Percentiles rank a stretch among this genome's conserved stretches.
phyloP scores from a whole-genome alignment of 2,329 filamentous ascomycete genomes.

The Grosmannia huntii region DNA sequence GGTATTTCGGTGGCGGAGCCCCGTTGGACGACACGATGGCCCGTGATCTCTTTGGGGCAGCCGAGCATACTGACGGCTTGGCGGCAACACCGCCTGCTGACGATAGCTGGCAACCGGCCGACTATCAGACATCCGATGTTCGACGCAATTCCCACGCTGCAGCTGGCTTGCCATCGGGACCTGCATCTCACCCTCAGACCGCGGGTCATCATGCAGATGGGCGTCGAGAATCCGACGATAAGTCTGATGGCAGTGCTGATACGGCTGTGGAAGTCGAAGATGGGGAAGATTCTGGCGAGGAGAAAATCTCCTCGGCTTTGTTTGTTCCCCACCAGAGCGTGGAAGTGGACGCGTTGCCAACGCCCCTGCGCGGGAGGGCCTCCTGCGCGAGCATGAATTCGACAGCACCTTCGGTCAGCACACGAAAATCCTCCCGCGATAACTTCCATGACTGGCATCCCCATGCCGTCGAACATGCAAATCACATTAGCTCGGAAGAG shows the following conservation, averaged over 20 bases:
- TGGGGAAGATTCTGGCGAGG: slow-evolving; percentile 56
- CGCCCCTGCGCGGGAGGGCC: background rate
- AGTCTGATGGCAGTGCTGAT: slow-evolving; percentile 20
- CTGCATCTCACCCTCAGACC: background rate
- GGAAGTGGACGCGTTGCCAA: slow-evolving; percentile 22
- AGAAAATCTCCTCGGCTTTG: slow-evolving; percentile 77
- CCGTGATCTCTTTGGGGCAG: slow-evolving; percentile 2
- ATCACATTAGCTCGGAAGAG: background rate
- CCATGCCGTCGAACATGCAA: slow-evolving; percentile 20
- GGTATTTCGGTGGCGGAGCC: background rate
- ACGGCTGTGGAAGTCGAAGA: slow-evolving; percentile 28
- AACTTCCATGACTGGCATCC: slow-evolving; percentile 39
- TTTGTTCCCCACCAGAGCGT: slow-evolving; percentile 64
- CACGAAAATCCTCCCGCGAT: slow-evolving; percentile 15
- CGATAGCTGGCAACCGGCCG: background rate
- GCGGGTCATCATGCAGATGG: background rate
- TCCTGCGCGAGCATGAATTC: slow-evolving; percentile 2
- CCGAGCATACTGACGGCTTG: background rate
- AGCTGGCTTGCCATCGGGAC: background rate
- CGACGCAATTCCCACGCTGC: background rate
- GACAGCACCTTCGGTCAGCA: slow-evolving; percentile 10
- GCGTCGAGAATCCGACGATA: slow-evolving; percentile 25
- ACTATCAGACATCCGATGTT: background rate
- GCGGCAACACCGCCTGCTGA: background rate
- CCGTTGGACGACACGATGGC: background rate